These are phyloP conservation scores for Coccomyxa sp. DNA, from an alignment of 139 green algal species.

Conservation along the genomic window DNA sequence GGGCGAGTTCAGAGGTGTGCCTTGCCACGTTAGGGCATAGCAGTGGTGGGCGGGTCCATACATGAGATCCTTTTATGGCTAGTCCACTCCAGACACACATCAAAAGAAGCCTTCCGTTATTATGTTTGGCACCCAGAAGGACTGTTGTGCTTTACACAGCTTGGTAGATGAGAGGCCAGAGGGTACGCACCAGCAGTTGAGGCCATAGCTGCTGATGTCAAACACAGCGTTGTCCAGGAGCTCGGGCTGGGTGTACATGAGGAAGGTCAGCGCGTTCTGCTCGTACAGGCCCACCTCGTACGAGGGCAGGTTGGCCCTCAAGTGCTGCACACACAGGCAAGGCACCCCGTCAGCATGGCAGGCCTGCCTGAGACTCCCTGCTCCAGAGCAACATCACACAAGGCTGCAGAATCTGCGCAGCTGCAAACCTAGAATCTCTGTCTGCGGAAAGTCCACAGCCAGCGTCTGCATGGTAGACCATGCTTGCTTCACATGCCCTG, in stretches of 20 bases:
- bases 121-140: background rate
- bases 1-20: too few relatives aligned
- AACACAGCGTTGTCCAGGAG: background rate
- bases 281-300: conserved; percentile 20
- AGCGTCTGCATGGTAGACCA: too few relatives aligned
- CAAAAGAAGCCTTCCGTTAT: background rate
- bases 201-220: background rate
- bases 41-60: too few relatives aligned
- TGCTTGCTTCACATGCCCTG: too few relatives aligned
- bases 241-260: background rate
- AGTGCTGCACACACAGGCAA: background rate
- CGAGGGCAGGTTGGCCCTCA: background rate
- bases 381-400: too few relatives aligned
- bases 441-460: too few relatives aligned
- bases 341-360: too few relatives aligned
- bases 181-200: conserved; percentile 13
- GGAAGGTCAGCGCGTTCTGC: conserved; percentile 12
- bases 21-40: too few relatives aligned
- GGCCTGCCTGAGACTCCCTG: too few relatives aligned
- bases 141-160: background rate
- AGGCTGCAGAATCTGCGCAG: too few relatives aligned
- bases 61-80: background rate
- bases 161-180: too few relatives aligned
- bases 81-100: background rate
- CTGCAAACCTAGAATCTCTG: too few relatives aligned